Percentiles rank a stretch among this genome's conserved stretches.
Conservation (phyloP, 805 yeast genomes). For the Metschnikowia proteae region DNA sequence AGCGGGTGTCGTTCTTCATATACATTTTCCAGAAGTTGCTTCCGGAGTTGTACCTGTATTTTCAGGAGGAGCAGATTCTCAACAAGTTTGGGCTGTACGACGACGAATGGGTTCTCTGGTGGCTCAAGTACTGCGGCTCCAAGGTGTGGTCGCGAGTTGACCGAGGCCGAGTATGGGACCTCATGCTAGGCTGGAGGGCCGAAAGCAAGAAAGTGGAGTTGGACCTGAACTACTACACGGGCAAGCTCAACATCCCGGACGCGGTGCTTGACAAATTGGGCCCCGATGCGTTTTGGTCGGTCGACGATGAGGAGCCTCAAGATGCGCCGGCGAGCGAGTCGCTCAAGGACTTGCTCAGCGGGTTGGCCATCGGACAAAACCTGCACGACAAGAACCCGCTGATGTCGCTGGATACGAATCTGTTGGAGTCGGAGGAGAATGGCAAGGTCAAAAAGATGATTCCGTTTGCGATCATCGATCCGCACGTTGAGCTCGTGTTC, state of each 20-base stretch:
- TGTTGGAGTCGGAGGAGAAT: conserved; percentile 8
- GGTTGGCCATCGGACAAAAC: conserved; percentile 19
- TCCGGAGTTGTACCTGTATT: conserved; percentile 73
- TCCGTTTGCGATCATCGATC: conserved; percentile 62
- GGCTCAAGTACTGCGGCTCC: conserved; percentile 89
- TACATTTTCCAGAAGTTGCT: conserved; percentile 56
- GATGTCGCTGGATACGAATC: conserved; percentile 5
- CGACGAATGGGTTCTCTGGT: conserved; percentile 91
- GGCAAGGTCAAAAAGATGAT: conserved; percentile 19
- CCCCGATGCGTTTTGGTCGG: conserved; percentile 62
- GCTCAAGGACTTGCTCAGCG: conserved; percentile 30
- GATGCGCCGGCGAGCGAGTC: conserved; percentile 18
- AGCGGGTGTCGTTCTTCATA: conserved; percentile 64
- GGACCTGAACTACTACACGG: conserved; percentile 27
- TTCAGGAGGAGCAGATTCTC: conserved; percentile 76
- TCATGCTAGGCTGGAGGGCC: conserved; percentile 70
- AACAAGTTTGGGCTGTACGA: conserved; percentile 54
- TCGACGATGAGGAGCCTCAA: conserved; percentile 15
- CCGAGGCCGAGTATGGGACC: conserved; percentile 88
- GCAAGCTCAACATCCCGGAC: conserved; percentile 28
- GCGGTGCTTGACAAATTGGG: conserved; percentile 40
- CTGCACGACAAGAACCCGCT: background rate
- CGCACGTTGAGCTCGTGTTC: conserved; percentile 73
- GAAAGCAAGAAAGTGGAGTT: conserved; percentile 27
- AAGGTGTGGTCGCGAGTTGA: conserved; percentile 78